These are phyloP conservation scores for Barbarea vulgaris DNA, from an alignment of 345 rosid genomes.

Conservation along the genomic window DNA sequence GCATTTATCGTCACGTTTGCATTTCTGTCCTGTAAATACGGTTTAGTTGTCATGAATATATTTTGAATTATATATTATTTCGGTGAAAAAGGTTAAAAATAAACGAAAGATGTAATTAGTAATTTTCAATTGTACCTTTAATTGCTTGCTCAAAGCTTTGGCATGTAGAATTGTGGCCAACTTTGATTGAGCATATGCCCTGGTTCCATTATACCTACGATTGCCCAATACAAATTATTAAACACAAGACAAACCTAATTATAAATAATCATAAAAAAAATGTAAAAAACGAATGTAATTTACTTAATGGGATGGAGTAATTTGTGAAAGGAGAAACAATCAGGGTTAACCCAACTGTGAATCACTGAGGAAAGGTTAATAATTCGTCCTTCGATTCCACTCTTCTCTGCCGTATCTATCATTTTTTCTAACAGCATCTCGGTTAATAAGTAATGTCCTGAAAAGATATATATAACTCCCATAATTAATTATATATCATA, in stretches of 20 bases:
- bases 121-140: slow-evolving; percentile 53
- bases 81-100: neutral
- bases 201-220: slow-evolving; percentile 76
- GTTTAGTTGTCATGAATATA: neutral
- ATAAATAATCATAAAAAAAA: neutral
- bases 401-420: slow-evolving; percentile 72
- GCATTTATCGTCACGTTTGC: slow-evolving; percentile 86
- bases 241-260: neutral
- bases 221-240: neutral
- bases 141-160: slow-evolving; percentile 71
- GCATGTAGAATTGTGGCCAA: slow-evolving; percentile 82
- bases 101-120: neutral
- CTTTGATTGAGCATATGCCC: slow-evolving; percentile 92
- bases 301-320: slow-evolving; percentile 78
- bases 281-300: slow-evolving; percentile 1
- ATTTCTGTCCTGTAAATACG: slow-evolving; percentile 61
- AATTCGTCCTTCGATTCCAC: slow-evolving; percentile 82
- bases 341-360: slow-evolving; percentile 84
- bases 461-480: slow-evolving; percentile 14
- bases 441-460: slow-evolving; percentile 90
- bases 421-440: slow-evolving; percentile 76
- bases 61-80: neutral
- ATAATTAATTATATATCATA: slow-evolving; percentile 25
- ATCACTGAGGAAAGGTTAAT: slow-evolving; percentile 90
- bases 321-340: slow-evolving; percentile 59